Evolutionary conservation across 1,284 basidiomycete genomes (phyloP), one percentile per base, ranked within the genome.

Genomic region (Flammula alnicola): DNA sequence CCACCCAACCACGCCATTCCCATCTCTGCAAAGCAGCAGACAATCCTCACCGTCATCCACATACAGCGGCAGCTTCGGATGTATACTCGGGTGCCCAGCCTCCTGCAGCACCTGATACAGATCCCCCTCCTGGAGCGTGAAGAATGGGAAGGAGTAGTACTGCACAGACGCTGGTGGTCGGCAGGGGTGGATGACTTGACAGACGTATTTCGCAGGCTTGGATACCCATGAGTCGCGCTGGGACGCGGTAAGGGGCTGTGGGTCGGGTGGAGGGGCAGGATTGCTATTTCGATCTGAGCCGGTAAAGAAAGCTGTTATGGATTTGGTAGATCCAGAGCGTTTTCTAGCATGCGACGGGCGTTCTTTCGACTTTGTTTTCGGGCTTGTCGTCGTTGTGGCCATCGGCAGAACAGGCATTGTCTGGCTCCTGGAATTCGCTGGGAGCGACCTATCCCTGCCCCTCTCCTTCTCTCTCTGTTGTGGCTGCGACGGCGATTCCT

Each of bases 11-110:
- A 77, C 71, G 6, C 80, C 77, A 5, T 59, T 47, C 30, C 65
- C 66, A 62, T 83, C 79, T 41, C 85, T 63, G 52, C 76, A 77
- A 16, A 91, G 75, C 45, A 91, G 69, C 55, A 92, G 68, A 67
- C 87, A 90, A 57, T 91, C 89, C 57, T 88, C 88, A 7, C 88
- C 87, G 43, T 90, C 87, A 57, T 90, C 88, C 25, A 91, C 83
- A 60, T 83, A 82, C 49, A 91, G 63, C 4, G 89, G 89, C 33
- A 91, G 68, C 55, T 86, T 80, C 2, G 76, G 74, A 59, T 88
- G 86, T 22, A 77, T 73, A 38, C 80, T 81, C 11, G 88, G 89
- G 63, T 91, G 89, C 1, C 89, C 88, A 0, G 81, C 83, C 64
- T 91, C 89, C 56, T 81, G 76, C 44, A 91, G 65, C 6, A 92